These are phyloP conservation scores for Ceratocystis colombiana DNA, from an alignment of 2,329 filamentous ascomycete species.

Conservation along the genomic window DNA sequence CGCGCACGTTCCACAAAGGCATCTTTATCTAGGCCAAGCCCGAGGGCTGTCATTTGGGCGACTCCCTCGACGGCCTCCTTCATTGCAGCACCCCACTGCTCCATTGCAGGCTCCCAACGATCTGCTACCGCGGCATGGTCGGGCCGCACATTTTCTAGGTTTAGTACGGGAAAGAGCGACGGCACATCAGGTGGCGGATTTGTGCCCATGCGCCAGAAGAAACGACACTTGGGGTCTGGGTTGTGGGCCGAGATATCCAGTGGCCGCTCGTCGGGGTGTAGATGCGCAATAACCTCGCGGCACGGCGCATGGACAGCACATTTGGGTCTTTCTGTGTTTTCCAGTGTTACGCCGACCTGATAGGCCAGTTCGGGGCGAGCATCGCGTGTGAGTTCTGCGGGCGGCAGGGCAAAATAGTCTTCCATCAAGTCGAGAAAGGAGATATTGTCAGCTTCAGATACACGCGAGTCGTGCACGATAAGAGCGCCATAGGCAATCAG, in stretches of 20 bases:
- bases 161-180: constrained; percentile 46
- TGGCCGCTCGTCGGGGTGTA: constrained; percentile 46
- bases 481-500: constrained; percentile 52
- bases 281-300: constrained; percentile 45
- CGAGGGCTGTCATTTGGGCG: constrained; percentile 49
- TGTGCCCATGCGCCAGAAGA: constrained; percentile 53
- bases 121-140: constrained; percentile 40
- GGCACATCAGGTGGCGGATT: constrained; percentile 33
- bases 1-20: constrained; percentile 46
- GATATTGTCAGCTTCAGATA: constrained; percentile 45
- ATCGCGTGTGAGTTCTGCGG: constrained; percentile 38
- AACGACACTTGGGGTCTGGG: constrained; percentile 52
- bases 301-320: constrained; percentile 54
- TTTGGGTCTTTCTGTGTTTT: constrained; percentile 54
- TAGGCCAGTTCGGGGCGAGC: constrained; percentile 50
- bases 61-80: constrained; percentile 49
- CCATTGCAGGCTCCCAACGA: constrained; percentile 46
- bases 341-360: constrained; percentile 52
- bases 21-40: constrained; percentile 43
- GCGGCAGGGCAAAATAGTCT: constrained; percentile 53
- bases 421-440: constrained; percentile 53
- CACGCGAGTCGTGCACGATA: constrained; percentile 50
- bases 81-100: constrained; percentile 50
- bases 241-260: constrained; percentile 47
- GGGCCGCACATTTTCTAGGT: constrained; percentile 46